Conservation (phyloP, 176 grass and related monocot species). For the Oryza nivara region DNA sequence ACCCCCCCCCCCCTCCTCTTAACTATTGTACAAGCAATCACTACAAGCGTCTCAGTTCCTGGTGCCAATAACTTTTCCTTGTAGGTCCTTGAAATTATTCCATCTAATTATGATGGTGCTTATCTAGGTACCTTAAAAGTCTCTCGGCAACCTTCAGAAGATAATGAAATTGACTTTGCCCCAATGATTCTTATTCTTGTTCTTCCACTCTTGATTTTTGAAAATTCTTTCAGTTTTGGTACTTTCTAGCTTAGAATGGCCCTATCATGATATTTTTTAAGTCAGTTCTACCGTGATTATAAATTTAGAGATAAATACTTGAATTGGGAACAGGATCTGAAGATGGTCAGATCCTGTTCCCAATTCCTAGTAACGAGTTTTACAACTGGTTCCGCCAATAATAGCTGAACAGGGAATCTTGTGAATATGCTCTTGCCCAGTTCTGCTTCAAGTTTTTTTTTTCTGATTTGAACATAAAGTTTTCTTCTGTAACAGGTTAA, state of each 20-base stretch:
- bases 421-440: background rate
- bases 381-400: constrained; percentile 21
- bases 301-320: background rate
- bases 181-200: background rate
- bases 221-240: background rate
- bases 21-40: constrained; percentile 6
- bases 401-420: constrained; percentile 4
- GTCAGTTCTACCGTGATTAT: background rate
- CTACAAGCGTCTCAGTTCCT: background rate
- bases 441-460: background rate
- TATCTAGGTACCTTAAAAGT: background rate
- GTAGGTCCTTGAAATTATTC: constrained; percentile 14
- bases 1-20: background rate
- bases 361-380: constrained; percentile 1
- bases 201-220: background rate
- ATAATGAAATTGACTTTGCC: background rate
- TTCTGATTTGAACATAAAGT: background rate
- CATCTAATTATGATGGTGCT: constrained; percentile 13
- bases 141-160: background rate
- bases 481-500: constrained; percentile 6
- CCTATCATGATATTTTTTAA: background rate
- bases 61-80: background rate
- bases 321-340: background rate
- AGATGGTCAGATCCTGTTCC: background rate
- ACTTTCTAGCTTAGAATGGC: background rate